Conservation (phyloP, 345 rosid species). For the Hypericum perforatum region DNA sequence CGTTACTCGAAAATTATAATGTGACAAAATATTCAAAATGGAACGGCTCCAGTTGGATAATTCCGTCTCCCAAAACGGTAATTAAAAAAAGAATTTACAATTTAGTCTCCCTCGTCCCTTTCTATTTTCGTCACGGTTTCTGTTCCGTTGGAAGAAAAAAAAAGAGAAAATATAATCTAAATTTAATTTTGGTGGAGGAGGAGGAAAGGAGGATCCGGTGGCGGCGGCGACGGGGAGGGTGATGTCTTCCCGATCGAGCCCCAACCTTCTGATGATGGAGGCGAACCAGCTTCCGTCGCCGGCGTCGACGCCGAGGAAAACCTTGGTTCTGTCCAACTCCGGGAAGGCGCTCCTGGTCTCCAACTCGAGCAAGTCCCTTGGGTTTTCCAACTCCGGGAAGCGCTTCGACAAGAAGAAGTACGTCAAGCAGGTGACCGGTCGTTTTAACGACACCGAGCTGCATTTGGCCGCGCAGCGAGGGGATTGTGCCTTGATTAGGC, state of each 20-base stretch:
- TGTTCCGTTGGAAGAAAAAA: too few species aligned
- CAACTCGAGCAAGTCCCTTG: conserved; percentile 34
- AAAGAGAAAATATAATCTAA: too few species aligned
- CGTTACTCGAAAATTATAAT: too few species aligned
- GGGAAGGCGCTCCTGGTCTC: conserved; percentile 21
- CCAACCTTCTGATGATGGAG: conserved; percentile 13
- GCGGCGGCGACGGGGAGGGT: conserved; percentile 13
- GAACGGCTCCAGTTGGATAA: too few species aligned
- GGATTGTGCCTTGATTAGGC: conserved; percentile 49
- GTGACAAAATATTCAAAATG: too few species aligned
- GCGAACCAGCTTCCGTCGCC: conserved; percentile 17
- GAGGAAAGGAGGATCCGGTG: conserved; percentile 29
- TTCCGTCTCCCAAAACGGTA: too few species aligned
- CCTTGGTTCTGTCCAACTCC: conserved; percentile 14
- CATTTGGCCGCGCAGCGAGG: conserved; percentile 86
- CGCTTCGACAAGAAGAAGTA: conserved; percentile 80
- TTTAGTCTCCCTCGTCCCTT: too few species aligned
- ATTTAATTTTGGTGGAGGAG: conserved; percentile 10
- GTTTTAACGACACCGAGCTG: conserved; percentile 88
- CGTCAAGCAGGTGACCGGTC: conserved; percentile 91
- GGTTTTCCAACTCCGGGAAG: conserved; percentile 53
- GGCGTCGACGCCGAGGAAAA: conserved; percentile 30
- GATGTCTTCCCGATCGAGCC: conserved; percentile 4
- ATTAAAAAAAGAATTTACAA: too few species aligned
- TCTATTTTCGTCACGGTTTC: too few species aligned